These are phyloP conservation scores for Torulaspora delbrueckii DNA, from an alignment of 805 yeast species.

Conservation along the genomic window DNA sequence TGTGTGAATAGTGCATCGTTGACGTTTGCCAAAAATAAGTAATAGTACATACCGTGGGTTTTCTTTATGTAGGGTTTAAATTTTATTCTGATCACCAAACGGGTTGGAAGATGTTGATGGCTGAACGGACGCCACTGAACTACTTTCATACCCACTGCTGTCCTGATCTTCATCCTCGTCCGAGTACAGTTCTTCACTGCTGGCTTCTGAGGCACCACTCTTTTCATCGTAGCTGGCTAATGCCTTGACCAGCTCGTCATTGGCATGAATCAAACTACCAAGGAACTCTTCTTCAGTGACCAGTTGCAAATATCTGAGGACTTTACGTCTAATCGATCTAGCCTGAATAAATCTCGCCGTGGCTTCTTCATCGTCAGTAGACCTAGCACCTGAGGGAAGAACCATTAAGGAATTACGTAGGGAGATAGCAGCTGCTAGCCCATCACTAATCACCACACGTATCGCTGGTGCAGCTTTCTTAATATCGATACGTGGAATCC, in stretches of 20 bases:
- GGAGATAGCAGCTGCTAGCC: conserved; percentile 68
- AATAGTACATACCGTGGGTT: conserved; percentile 1
- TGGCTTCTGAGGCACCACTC: conserved; percentile 39
- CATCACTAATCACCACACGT: conserved; percentile 61
- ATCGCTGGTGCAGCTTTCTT: conserved; percentile 71
- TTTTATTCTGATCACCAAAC: conserved; percentile 47
- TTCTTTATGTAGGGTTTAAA: conserved; percentile 11
- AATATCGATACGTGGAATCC: conserved; percentile 65
- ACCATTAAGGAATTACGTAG: conserved; percentile 55
- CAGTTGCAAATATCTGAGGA: conserved; percentile 75
- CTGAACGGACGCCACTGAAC: conserved; percentile 12
- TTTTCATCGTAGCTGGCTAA: conserved; percentile 62
- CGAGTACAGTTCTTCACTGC: conserved; percentile 39
- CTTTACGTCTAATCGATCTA: conserved; percentile 66
- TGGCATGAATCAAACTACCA: conserved; percentile 84
- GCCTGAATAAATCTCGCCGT: conserved; percentile 69
- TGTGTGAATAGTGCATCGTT: conserved; percentile 87
- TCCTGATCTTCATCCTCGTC: conserved; percentile 31
- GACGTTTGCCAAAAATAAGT: conserved; percentile 45
- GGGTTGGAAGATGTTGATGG: conserved; percentile 40
- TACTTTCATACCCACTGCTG: conserved; percentile 15
- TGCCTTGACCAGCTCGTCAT: conserved; percentile 79
- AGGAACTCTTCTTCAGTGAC: conserved; percentile 80
- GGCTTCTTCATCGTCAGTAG: conserved; percentile 60
- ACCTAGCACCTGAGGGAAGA: conserved; percentile 43